These are phyloP conservation scores for Allomyces macrogynus DNA, from an alignment of 192 early-diverging fungal species.

Conservation along the genomic window DNA sequence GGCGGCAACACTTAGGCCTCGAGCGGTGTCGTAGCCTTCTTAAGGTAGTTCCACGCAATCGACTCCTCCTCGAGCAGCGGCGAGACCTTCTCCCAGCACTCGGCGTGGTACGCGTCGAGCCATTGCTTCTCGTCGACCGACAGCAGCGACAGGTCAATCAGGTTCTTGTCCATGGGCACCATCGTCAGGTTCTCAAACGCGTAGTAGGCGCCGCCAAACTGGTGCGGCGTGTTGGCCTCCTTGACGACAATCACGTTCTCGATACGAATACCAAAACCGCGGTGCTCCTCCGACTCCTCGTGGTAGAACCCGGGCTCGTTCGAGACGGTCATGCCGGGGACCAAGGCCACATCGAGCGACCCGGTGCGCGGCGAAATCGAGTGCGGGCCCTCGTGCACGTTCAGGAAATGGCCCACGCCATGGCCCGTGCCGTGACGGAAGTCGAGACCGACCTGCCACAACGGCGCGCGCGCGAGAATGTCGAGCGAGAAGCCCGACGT, in stretches of 20 bases:
- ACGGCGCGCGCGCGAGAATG: conserved; percentile 56
- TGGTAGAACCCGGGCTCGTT: conserved; percentile 93
- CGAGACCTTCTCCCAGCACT: conserved; percentile 55
- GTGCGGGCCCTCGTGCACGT: conserved; percentile 91
- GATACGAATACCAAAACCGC: conserved; percentile 89
- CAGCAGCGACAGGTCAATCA: conserved; percentile 53
- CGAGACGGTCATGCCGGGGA: conserved; percentile 87
- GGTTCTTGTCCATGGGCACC: conserved; percentile 64
- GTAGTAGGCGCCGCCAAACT: conserved; percentile 72
- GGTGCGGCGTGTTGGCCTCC: conserved; percentile 44
- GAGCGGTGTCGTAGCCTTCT: conserved; percentile 53
- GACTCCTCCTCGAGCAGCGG: conserved; percentile 49
- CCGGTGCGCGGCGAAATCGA: conserved; percentile 61
- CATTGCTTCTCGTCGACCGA: conserved; percentile 55
- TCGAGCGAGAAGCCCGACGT: conserved; percentile 81
- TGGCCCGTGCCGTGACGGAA: conserved; percentile 96
- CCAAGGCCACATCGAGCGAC: conserved; percentile 55
- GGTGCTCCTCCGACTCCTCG: conserved; percentile 41
- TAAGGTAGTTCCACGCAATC: conserved; percentile 57
- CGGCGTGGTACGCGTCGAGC: conserved; percentile 69
- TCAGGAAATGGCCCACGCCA: conserved; percentile 87
- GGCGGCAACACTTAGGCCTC: conserved; percentile 12
- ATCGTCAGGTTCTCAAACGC: conserved; percentile 85
- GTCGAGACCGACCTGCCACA: conserved; percentile 86
- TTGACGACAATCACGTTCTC: conserved; percentile 80